Conservation (phyloP, 352 stramenopile genomes). For the Pythium sp. region DNA sequence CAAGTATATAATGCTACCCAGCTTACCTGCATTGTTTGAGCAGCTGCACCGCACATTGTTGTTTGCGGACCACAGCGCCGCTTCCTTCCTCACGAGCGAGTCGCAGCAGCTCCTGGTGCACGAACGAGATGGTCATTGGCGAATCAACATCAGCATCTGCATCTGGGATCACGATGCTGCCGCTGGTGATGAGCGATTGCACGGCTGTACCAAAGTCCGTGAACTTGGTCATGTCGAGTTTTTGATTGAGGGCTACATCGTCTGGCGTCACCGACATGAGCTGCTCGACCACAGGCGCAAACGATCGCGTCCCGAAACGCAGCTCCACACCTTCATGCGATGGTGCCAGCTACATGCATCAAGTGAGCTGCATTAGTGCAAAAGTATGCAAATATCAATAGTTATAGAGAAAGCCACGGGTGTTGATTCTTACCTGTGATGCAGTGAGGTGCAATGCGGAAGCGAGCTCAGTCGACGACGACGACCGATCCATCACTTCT, state of each 20-base stretch:
- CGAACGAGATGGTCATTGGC: slow-evolving; percentile 35
- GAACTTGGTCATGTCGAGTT: slow-evolving; percentile 18
- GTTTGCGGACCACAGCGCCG: slow-evolving; percentile 56
- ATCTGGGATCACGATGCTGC: slow-evolving; percentile 23
- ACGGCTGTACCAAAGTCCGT: slow-evolving; percentile 56
- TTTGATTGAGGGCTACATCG: slow-evolving; percentile 23
- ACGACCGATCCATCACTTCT: slow-evolving; percentile 31
- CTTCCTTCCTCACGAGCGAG: slow-evolving; percentile 58
- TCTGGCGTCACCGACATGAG: slow-evolving; percentile 31
- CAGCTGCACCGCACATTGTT: slow-evolving; percentile 54
- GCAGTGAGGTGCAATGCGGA: slow-evolving; percentile 69
- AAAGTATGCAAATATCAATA: neutral
- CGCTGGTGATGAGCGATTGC: slow-evolving; percentile 40
- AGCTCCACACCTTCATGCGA: slow-evolving; percentile 71
- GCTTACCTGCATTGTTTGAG: slow-evolving; percentile 48
- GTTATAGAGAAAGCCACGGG: neutral
- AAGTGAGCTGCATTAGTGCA: neutral
- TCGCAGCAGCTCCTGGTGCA: slow-evolving; percentile 52
- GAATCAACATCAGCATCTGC: slow-evolving; percentile 1
- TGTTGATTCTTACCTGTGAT: slow-evolving; percentile 30
- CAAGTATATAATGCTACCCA: neutral
- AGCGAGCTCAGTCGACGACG: slow-evolving; percentile 28
- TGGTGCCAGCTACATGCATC: slow-evolving; percentile 47
- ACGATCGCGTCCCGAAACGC: slow-evolving; percentile 63
- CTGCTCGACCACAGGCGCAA: slow-evolving; percentile 52